Conservation (phyloP, 306 rosid genomes). For the Cyclanthera cordifolia region DNA sequence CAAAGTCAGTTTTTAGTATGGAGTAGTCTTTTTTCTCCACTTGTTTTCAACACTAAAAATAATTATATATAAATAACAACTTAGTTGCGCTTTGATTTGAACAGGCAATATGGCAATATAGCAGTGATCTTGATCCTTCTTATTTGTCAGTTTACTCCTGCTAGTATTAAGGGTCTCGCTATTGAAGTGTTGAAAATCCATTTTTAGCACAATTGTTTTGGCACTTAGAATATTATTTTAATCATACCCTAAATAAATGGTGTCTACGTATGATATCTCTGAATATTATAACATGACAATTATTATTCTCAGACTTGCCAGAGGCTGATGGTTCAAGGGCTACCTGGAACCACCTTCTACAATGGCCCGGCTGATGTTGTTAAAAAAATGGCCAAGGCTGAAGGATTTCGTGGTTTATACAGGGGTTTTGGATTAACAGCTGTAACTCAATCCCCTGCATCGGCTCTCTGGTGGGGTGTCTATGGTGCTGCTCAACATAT, state of each 20-base stretch:
- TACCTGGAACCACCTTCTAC: constrained; percentile 55
- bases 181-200: background rate
- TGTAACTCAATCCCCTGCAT: constrained; percentile 62
- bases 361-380: constrained; percentile 51
- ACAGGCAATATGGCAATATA: background rate
- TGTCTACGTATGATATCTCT: background rate
- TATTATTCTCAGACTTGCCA: constrained; percentile 45
- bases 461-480: constrained; percentile 95
- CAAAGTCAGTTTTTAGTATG: background rate
- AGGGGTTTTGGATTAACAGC: constrained; percentile 81
- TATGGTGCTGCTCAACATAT: constrained; percentile 79
- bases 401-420: constrained; percentile 71
- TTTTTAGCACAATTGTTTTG: background rate
- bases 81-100: background rate
- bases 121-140: background rate
- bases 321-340: constrained; percentile 86
- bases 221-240: too few relatives aligned
- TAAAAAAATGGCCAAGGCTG: constrained; percentile 40
- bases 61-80: background rate
- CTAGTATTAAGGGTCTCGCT: too few relatives aligned
- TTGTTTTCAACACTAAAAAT: background rate
- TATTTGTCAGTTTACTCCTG: background rate
- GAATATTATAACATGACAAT: background rate
- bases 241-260: background rate
- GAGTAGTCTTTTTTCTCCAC: background rate